Evolutionary conservation across 768 basidiomycete genomes (phyloP).

Genomic region (Pleurotus tuoliensis): DNA sequence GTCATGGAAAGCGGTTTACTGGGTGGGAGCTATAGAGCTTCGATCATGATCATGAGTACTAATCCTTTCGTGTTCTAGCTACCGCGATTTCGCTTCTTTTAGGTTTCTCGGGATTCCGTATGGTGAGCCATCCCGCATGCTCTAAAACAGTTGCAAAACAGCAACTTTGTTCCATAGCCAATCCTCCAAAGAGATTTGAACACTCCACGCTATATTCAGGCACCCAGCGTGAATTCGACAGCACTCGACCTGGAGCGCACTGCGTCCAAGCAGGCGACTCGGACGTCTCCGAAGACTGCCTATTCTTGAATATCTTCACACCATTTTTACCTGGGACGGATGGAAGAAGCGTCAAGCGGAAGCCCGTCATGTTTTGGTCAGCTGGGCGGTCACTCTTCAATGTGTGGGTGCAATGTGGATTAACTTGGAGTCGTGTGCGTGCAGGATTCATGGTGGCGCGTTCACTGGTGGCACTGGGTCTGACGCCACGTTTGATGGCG

Average conservation of each 20-base stretch:
- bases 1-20: conserved; percentile 16
- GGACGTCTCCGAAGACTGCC: conserved; percentile 26
- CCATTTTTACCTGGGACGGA: conserved; percentile 26
- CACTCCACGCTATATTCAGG: conserved; percentile 35
- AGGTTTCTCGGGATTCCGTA: conserved; percentile 51
- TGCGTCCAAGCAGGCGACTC: conserved; percentile 23
- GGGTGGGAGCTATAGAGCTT: conserved; percentile 14
- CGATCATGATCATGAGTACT: not conserved
- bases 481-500: conserved; percentile 38
- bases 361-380: conserved; percentile 43
- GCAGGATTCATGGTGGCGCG: conserved; percentile 42
- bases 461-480: conserved; percentile 37
- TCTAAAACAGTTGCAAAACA: not conserved
- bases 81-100: conserved; percentile 45
- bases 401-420: not conserved
- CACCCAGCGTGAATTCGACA: conserved; percentile 24
- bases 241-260: conserved; percentile 31
- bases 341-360: conserved; percentile 17
- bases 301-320: conserved; percentile 45
- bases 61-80: conserved; percentile 14
- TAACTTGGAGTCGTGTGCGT: too few species aligned
- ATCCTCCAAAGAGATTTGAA: conserved; percentile 38
- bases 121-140: not conserved
- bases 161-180: conserved; percentile 17
- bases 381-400: not conserved